A percentile compares a stretch with the other conserved stretches of the same genome.
These are phyloP conservation scores for Mimosa bimucronata DNA, from an alignment of 306 rosid species.

Conservation along the genomic window DNA sequence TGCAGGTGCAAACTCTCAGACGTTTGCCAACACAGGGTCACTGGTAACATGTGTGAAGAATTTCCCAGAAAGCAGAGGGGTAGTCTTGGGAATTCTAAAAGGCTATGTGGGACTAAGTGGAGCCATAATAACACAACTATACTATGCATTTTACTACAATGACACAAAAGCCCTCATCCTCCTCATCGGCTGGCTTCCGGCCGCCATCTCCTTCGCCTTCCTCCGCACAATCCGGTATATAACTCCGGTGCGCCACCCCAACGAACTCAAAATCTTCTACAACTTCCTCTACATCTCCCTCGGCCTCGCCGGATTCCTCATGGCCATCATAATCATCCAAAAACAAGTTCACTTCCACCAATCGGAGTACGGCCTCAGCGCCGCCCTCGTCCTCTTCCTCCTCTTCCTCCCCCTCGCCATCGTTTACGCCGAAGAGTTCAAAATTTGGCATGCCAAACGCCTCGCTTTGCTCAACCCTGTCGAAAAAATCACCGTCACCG, in stretches of 20 bases:
- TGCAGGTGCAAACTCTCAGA: conserved; percentile 58
- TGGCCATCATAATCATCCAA: conserved; percentile 58
- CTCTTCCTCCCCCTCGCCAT: conserved; percentile 63
- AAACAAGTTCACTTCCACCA: conserved; percentile 41
- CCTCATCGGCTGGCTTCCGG: conserved; percentile 75
- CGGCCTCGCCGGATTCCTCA: conserved; percentile 63
- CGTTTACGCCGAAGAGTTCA: conserved; percentile 52
- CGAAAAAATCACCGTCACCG: background rate
- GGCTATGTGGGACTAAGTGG: conserved; percentile 78
- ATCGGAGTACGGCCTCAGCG: conserved; percentile 53
- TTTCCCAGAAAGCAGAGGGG: conserved; percentile 68
- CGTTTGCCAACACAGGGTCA: conserved; percentile 79
- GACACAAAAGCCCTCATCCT: conserved; percentile 56
- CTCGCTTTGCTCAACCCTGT: conserved; percentile 29
- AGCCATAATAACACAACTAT: conserved; percentile 70
- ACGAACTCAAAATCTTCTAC: conserved; percentile 63
- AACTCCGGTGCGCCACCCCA: conserved; percentile 40
- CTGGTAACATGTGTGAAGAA: conserved; percentile 74
- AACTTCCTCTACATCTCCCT: conserved; percentile 65
- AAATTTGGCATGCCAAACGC: conserved; percentile 31
- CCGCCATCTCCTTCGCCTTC: conserved; percentile 60
- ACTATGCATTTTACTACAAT: conserved; percentile 58
- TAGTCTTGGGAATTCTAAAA: conserved; percentile 64
- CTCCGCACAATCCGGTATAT: conserved; percentile 56
- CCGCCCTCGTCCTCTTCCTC: conserved; percentile 50